phyloP scores from a whole-genome alignment of 805 yeast genomes.

The Metschnikowia arizonensis region DNA sequence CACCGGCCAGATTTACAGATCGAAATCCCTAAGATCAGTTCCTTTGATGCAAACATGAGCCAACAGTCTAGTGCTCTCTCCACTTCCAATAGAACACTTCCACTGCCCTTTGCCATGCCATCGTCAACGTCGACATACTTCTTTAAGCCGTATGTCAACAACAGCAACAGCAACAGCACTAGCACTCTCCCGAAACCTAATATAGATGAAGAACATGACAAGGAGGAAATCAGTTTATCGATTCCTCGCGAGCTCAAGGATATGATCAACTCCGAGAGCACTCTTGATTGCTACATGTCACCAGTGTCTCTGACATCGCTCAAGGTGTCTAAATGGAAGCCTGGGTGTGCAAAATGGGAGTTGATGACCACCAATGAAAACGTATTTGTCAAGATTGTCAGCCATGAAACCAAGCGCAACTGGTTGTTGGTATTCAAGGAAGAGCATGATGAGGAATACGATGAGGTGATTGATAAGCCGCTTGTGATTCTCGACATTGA shows the following conservation, averaged over 20 bases:
- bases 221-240: slow-evolving; percentile 21
- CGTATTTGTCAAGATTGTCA: slow-evolving; percentile 37
- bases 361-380: slow-evolving; percentile 37
- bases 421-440: slow-evolving; percentile 43
- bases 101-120: slow-evolving; percentile 44
- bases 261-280: slow-evolving; percentile 33
- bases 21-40: slow-evolving; percentile 15
- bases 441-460: slow-evolving; percentile 27
- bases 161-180: slow-evolving; percentile 2
- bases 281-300: slow-evolving; percentile 37
- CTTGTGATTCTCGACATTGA: slow-evolving; percentile 32
- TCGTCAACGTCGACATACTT: slow-evolving; percentile 39
- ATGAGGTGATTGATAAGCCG: slow-evolving; percentile 34
- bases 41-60: slow-evolving; percentile 7
- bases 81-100: slow-evolving; percentile 20
- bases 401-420: slow-evolving; percentile 29
- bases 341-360: slow-evolving; percentile 42
- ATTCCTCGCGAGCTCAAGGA: slow-evolving; percentile 37
- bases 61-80: slow-evolving; percentile 16
- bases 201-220: not conserved
- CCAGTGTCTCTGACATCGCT: slow-evolving; percentile 32
- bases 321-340: slow-evolving; percentile 42
- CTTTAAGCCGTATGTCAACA: slow-evolving; percentile 28
- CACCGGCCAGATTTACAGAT: slow-evolving; percentile 14
- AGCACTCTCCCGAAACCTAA: slow-evolving; percentile 3